A percentile compares a stretch with the other conserved stretches of the same genome.
phyloP scores from a whole-genome alignment of 2,329 filamentous ascomycete genomes.

The Ascocoryne sarcoides region DNA sequence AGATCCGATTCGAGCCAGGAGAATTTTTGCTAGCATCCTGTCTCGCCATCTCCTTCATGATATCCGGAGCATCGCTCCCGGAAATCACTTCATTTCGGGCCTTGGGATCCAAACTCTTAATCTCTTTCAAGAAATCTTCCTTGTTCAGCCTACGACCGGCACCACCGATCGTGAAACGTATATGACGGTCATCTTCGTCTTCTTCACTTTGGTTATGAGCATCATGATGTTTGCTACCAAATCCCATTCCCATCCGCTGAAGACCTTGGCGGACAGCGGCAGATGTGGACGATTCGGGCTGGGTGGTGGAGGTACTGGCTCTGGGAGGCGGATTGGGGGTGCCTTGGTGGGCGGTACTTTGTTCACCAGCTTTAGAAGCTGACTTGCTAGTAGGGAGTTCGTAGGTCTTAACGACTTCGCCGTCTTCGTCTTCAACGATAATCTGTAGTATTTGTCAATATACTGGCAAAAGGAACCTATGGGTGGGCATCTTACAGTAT shows the following conservation, averaged over 20 bases:
- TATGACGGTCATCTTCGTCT: conserved; percentile 57
- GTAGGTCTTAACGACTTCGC: conserved; percentile 79
- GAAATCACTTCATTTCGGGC: conserved; percentile 33
- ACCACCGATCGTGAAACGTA: conserved; percentile 68
- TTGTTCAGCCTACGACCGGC: conserved; percentile 71
- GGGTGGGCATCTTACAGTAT: conserved; percentile 45
- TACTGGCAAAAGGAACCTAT: neutral
- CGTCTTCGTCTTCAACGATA: conserved; percentile 80
- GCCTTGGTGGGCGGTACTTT: conserved; percentile 14
- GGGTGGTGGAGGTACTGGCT: neutral
- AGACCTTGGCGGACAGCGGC: conserved; percentile 19
- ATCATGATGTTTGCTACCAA: conserved; percentile 15
- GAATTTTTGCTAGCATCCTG: conserved; percentile 21
- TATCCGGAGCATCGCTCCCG: conserved; percentile 20
- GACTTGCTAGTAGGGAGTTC: conserved; percentile 42
- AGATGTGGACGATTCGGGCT: neutral
- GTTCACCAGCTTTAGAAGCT: conserved; percentile 8
- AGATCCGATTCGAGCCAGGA: conserved; percentile 19
- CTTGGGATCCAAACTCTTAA: conserved; percentile 62
- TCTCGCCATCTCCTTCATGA: conserved; percentile 24
- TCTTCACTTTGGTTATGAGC: conserved; percentile 24
- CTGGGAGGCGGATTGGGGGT: neutral
- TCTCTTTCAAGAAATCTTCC: conserved; percentile 67
- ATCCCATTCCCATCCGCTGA: conserved; percentile 20
- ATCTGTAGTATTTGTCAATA: conserved; percentile 42